Evolutionary conservation across 2,329 filamentous ascomycete genomes (phyloP).

Genomic region (Epichloe coenophiala): DNA sequence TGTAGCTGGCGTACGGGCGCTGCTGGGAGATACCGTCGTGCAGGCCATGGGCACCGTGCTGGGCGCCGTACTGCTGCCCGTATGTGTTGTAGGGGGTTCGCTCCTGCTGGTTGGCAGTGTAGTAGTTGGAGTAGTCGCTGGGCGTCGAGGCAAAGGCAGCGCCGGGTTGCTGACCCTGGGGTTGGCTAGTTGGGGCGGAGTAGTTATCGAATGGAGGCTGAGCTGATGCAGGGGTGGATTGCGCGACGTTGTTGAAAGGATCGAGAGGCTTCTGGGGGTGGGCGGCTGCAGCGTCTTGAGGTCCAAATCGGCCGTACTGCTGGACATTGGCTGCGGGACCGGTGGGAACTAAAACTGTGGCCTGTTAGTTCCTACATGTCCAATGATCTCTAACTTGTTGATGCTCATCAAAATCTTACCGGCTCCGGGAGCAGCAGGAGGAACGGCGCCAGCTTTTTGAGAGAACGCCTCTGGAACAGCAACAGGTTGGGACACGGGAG

Average conservation of each 20-base stretch:
- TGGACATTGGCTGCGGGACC: constrained; percentile 42
- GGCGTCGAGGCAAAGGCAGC: constrained; percentile 61
- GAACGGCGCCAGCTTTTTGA: constrained; percentile 38
- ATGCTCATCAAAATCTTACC: constrained; percentile 15
- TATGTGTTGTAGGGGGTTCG: constrained; percentile 76
- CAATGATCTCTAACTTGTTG: constrained; percentile 7
- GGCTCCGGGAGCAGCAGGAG: constrained; percentile 16
- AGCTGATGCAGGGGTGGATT: constrained; percentile 43
- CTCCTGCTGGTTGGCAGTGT: constrained; percentile 59
- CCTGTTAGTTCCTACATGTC: constrained; percentile 10
- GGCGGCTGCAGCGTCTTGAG: constrained; percentile 43
- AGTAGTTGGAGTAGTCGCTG: constrained; percentile 74
- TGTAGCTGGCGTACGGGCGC: constrained; percentile 66
- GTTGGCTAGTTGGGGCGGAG: constrained; percentile 44
- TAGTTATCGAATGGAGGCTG: constrained; percentile 49
- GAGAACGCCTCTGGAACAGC: constrained; percentile 42
- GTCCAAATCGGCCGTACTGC: constrained; percentile 59
- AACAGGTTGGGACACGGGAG: constrained; percentile 50
- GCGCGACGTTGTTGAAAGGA: constrained; percentile 47
- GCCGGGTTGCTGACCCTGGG: constrained; percentile 43
- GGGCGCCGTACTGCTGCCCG: constrained; percentile 43
- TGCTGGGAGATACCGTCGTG: constrained; percentile 63
- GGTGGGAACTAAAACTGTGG: constrained; percentile 10
- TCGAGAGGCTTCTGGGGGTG: constrained; percentile 70
- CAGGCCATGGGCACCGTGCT: constrained; percentile 47